Conservation (phyloP, 441 rosid species). For the Arabidopsis lyrata region DNA sequence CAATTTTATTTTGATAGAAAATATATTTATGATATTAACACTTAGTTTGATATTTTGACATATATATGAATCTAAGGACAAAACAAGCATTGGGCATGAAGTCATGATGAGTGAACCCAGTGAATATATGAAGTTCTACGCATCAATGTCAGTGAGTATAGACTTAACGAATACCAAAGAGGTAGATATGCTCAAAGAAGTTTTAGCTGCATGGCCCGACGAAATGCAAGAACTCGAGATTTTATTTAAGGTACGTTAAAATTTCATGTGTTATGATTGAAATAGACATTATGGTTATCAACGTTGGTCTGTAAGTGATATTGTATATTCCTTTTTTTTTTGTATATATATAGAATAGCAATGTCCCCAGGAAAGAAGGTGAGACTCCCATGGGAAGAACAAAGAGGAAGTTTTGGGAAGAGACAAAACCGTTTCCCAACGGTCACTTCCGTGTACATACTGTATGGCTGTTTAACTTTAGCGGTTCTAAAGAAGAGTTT, state of each 20-base stretch:
- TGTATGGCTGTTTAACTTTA: background rate
- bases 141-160: background rate
- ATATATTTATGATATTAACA: background rate
- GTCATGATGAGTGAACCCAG: background rate
- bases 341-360: background rate
- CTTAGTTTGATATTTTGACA: background rate
- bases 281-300: background rate
- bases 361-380: background rate
- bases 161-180: background rate
- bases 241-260: background rate
- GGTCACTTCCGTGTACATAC: background rate
- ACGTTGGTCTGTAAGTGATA: background rate
- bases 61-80: background rate
- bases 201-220: background rate
- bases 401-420: background rate
- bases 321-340: background rate
- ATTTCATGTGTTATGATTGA: background rate
- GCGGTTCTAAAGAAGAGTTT: background rate
- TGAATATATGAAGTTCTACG: background rate
- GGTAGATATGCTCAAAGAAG: background rate
- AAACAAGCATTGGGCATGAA: background rate
- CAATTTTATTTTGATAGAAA: background rate
- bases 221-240: background rate
- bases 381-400: background rate
- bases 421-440: background rate